phyloP scores from a whole-genome alignment of 164 flowering plant species.

The Nymphaea colorata region DNA sequence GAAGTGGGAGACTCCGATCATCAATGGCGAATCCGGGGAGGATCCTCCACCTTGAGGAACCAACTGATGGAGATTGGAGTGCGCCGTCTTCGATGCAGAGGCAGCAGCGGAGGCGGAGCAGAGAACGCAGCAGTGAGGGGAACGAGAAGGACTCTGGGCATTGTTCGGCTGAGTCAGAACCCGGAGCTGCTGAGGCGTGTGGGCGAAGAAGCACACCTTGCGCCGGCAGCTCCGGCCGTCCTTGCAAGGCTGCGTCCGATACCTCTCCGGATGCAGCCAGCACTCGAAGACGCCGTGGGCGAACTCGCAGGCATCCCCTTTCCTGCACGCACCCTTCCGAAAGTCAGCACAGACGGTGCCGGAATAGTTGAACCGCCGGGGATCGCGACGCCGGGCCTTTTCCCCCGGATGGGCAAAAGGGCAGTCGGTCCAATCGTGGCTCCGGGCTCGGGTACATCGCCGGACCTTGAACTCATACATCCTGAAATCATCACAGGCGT shows the following conservation, averaged over 20 bases:
- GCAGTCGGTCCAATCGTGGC: constrained; percentile 97
- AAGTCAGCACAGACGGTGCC: constrained; percentile 64
- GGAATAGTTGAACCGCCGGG: constrained; percentile 49
- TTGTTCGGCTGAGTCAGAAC: constrained; percentile 17
- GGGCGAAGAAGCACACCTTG: constrained; percentile 87
- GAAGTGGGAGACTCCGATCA: constrained; percentile 2
- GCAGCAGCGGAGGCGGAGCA: neutral
- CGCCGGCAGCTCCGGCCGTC: constrained; percentile 65
- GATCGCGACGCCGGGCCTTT: constrained; percentile 81
- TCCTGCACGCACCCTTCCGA: constrained; percentile 12
- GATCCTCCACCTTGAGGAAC: neutral
- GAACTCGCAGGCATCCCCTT: constrained; percentile 28
- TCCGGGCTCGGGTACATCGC: constrained; percentile 64
- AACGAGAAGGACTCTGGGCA: constrained; percentile 26
- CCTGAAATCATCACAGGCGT: constrained; percentile 64
- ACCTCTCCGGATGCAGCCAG: constrained; percentile 85
- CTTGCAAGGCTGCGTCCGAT: constrained; percentile 79
- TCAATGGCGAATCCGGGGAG: constrained; percentile 1
- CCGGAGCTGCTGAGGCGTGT: constrained; percentile 61
- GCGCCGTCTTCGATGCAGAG: neutral
- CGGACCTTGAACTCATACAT: constrained; percentile 90
- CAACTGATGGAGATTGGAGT: neutral
- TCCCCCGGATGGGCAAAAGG: constrained; percentile 96
- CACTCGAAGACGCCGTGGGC: constrained; percentile 91
- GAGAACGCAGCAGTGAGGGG: constrained; percentile 2